phyloP scores from a whole-genome alignment of 345 rosid species.

The Fremontodendron californicum region DNA sequence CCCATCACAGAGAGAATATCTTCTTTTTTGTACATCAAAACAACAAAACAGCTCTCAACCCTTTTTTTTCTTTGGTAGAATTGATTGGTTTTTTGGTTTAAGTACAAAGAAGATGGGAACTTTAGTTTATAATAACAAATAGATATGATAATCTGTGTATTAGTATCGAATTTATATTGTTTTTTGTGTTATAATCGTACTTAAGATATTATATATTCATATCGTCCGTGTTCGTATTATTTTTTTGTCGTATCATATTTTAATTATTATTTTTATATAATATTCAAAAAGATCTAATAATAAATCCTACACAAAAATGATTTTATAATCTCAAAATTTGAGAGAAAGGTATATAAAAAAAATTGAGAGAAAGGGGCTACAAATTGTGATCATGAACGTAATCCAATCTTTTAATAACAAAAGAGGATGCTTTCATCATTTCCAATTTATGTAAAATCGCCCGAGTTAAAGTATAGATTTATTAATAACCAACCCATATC shows the following conservation, averaged over 20 bases:
- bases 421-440: slow-evolving; percentile 14
- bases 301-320: no score
- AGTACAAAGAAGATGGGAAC: background rate
- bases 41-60: background rate
- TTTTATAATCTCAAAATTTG: no score
- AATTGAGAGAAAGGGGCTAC: background rate
- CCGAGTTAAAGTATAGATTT: background rate
- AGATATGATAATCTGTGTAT: no score
- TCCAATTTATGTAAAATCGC: background rate
- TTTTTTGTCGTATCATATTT: no score
- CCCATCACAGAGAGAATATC: background rate
- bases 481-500: background rate
- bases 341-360: no score
- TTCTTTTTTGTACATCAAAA: background rate
- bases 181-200: no score
- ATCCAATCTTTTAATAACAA: slow-evolving; percentile 14
- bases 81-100: background rate
- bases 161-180: no score
- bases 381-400: slow-evolving; percentile 20
- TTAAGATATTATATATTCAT: no score
- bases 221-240: no score
- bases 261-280: no score
- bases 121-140: background rate
- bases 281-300: no score
- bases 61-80: background rate